These are phyloP conservation scores for Coemansia pectinata DNA, from an alignment of 192 early-diverging fungal genomes.

Conservation along the genomic window DNA sequence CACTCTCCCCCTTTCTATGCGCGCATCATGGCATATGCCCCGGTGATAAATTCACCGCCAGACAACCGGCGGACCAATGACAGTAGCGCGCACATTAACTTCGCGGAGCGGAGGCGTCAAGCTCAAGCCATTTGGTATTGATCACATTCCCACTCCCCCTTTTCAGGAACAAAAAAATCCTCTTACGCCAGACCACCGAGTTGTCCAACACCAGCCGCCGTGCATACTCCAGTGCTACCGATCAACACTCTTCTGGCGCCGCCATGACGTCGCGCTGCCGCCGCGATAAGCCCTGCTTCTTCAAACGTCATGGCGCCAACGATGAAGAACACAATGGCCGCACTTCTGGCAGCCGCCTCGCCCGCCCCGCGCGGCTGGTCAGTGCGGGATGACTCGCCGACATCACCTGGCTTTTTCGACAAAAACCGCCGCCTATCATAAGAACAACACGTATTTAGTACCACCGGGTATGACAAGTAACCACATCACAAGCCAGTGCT, in stretches of 20 bases:
- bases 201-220: background rate
- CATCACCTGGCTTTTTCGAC: conserved; percentile 20
- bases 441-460: background rate
- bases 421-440: conserved; percentile 44
- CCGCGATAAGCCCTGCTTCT: conserved; percentile 30
- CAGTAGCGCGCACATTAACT: background rate
- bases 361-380: conserved; percentile 16
- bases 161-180: background rate
- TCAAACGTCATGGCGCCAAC: conserved; percentile 49
- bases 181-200: background rate
- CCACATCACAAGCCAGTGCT: background rate
- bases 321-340: conserved; percentile 35
- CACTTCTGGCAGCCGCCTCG: conserved; percentile 28
- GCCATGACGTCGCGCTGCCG: conserved; percentile 24
- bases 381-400: background rate
- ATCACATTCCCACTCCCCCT: background rate
- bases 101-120: too few species aligned
- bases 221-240: conserved; percentile 23
- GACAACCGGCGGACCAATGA: background rate
- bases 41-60: background rate
- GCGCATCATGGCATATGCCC: background rate
- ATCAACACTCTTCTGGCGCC: conserved; percentile 31
- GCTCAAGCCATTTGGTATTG: background rate
- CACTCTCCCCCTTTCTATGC: background rate
- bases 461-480: background rate